phyloP scores from a whole-genome alignment of 495 filamentous ascomycete genomes.

The Penicillium fimorum region DNA sequence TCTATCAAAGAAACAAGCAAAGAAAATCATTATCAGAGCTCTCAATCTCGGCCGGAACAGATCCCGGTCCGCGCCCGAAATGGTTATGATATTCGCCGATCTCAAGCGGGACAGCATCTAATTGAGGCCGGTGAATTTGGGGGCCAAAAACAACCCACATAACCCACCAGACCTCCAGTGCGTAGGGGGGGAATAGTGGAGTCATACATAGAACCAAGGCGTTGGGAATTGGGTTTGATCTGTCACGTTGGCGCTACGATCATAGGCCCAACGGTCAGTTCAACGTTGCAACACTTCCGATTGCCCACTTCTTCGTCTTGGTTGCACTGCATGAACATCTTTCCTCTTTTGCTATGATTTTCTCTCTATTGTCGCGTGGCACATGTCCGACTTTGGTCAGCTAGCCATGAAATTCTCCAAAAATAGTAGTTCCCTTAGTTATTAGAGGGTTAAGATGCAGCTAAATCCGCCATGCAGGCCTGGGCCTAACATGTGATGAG shows the following conservation, averaged over 20 bases:
- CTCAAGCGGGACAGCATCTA: constrained; percentile 10
- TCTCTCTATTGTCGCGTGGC: constrained; percentile 16
- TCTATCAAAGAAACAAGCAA: constrained; percentile 3
- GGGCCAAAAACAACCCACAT: constrained; percentile 8
- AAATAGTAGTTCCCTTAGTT: neutral
- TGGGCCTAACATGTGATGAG: constrained; percentile 15
- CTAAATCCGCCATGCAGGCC: neutral
- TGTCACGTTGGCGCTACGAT: constrained; percentile 9
- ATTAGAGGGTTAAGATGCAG: neutral
- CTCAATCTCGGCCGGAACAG: neutral
- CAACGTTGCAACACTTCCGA: constrained; percentile 5
- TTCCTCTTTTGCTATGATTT: neutral
- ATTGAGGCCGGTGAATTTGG: constrained; percentile 24
- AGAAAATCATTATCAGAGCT: constrained; percentile 1
- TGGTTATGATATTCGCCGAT: constrained; percentile 18
- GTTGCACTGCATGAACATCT: constrained; percentile 17
- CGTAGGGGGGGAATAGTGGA: neutral
- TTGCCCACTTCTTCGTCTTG: neutral
- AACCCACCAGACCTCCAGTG: neutral
- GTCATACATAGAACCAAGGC: neutral
- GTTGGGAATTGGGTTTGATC: constrained; percentile 11
- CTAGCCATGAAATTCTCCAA: neutral
- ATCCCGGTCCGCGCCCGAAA: constrained; percentile 9
- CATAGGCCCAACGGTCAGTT: constrained; percentile 8
- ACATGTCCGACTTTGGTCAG: neutral